Evolutionary conservation across 331 rosid species (phyloP).

Genomic region (Phaseolus coccineus): DNA sequence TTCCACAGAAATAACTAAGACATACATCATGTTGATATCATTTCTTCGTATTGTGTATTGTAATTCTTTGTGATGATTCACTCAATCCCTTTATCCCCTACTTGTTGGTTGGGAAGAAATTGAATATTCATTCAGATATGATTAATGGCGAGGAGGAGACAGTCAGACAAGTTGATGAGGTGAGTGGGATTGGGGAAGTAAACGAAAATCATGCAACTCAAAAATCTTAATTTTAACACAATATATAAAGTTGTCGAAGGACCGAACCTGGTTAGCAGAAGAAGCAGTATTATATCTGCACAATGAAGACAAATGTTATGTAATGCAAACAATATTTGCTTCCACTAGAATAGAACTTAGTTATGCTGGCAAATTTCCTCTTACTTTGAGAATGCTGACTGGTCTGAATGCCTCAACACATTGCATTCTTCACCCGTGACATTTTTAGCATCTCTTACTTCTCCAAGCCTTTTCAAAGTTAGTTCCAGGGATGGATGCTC

Average conservation of each 20-base stretch:
- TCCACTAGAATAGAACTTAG: conserved; percentile 13
- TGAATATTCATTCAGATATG: conserved; percentile 5
- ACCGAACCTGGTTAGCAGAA: conserved; percentile 65
- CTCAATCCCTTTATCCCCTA: background rate
- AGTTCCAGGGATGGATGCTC: conserved; percentile 66
- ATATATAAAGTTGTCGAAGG: conserved; percentile 28
- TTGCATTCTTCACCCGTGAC: conserved; percentile 57
- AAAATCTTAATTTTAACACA: conserved; percentile 22
- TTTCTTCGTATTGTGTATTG: background rate
- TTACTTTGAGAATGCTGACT: conserved; percentile 79
- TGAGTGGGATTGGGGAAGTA: conserved; percentile 28
- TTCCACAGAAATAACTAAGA: conserved; percentile 37
- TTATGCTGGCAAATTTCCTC: conserved; percentile 37
- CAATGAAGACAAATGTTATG: conserved; percentile 28
- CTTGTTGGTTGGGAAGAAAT: conserved; percentile 17
- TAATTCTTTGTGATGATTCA: background rate
- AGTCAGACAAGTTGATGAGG: conserved; percentile 18
- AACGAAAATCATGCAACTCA: conserved; percentile 28
- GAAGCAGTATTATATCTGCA: conserved; percentile 70
- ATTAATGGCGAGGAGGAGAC: background rate
- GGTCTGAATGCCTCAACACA: conserved; percentile 66
- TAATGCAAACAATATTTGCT: conserved; percentile 30
- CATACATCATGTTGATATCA: background rate
- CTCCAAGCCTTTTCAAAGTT: conserved; percentile 61
- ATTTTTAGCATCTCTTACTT: conserved; percentile 50